These are phyloP conservation scores for Pythium vanterpoolii DNA, from an alignment of 352 stramenopile species.

Conservation along the genomic window DNA sequence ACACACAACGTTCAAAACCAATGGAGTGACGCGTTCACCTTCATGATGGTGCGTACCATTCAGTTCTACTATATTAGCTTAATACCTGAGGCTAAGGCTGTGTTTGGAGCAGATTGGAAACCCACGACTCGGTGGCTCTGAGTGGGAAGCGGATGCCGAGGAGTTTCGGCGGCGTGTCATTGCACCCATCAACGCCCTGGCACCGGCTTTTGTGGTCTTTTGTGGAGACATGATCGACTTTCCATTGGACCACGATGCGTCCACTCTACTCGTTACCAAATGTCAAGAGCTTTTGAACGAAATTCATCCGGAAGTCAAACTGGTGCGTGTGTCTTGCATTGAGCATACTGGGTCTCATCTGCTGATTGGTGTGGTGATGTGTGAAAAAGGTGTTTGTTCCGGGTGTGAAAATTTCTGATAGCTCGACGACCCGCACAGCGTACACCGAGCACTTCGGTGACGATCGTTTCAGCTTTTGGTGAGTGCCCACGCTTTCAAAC, in stretches of 20 bases:
- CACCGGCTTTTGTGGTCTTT: constrained; percentile 63
- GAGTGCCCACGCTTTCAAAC: no score
- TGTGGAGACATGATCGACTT: constrained; percentile 61
- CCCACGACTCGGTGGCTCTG: constrained; percentile 33
- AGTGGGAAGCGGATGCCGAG: constrained; percentile 29
- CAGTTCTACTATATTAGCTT: no score
- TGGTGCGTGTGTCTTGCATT: constrained; percentile 38
- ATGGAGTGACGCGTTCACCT: constrained; percentile 62
- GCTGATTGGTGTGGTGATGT: neutral
- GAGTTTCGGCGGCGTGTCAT: constrained; percentile 46
- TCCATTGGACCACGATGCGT: constrained; percentile 32
- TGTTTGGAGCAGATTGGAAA: constrained; percentile 40
- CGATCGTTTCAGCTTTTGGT: constrained; percentile 77
- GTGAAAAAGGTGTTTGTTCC: constrained; percentile 21
- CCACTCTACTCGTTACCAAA: constrained; percentile 36
- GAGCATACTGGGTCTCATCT: no score
- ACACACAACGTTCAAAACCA: constrained; percentile 75
- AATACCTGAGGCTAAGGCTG: no score
- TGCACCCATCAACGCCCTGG: constrained; percentile 39
- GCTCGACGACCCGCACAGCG: neutral
- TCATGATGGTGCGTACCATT: constrained; percentile 45
- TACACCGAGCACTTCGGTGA: constrained; percentile 64
- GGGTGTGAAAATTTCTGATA: constrained; percentile 5
- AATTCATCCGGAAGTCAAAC: constrained; percentile 46
- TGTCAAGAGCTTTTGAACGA: constrained; percentile 67